These are phyloP conservation scores for Jackrogersella minutella DNA, from an alignment of 495 filamentous ascomycete species.

Conservation along the genomic window DNA sequence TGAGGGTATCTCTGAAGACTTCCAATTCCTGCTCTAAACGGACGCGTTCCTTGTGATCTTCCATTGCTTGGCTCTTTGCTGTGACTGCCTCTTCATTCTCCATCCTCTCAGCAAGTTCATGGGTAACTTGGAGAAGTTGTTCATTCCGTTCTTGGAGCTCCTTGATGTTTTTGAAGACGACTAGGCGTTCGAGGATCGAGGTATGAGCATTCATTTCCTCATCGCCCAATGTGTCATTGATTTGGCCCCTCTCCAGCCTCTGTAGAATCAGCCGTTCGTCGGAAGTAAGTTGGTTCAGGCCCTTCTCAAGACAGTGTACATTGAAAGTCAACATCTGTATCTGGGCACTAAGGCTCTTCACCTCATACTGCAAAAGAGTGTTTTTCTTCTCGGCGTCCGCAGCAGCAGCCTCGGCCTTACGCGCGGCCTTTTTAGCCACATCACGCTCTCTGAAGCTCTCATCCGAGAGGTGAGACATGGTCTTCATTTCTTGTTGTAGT, in stretches of 20 bases:
- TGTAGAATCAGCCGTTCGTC: conserved; percentile 73
- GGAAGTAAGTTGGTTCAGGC: conserved; percentile 72
- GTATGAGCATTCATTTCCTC: conserved; percentile 80
- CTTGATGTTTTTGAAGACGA: conserved; percentile 80
- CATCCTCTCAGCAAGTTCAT: conserved; percentile 86
- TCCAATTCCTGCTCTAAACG: conserved; percentile 71
- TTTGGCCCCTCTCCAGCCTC: conserved; percentile 71
- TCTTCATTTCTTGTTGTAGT: conserved; percentile 74
- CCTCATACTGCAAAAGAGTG: conserved; percentile 80
- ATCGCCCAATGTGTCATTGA: conserved; percentile 68
- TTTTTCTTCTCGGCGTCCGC: conserved; percentile 74
- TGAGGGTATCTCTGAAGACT: conserved; percentile 71
- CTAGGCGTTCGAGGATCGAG: conserved; percentile 84
- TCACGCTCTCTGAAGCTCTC: conserved; percentile 68
- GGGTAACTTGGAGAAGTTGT: conserved; percentile 78
- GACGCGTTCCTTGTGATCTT: conserved; percentile 77
- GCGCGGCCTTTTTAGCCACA: conserved; percentile 63
- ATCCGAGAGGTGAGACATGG: conserved; percentile 76
- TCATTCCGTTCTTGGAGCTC: conserved; percentile 91
- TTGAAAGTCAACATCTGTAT: conserved; percentile 88
- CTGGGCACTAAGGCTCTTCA: conserved; percentile 90
- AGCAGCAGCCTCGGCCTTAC: conserved; percentile 77
- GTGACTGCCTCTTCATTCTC: conserved; percentile 85
- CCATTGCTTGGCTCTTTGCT: conserved; percentile 70
- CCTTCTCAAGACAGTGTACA: conserved; percentile 78